These are phyloP conservation scores for Jatropha multifida DNA, from an alignment of 441 rosid genomes.

Conservation along the genomic window DNA sequence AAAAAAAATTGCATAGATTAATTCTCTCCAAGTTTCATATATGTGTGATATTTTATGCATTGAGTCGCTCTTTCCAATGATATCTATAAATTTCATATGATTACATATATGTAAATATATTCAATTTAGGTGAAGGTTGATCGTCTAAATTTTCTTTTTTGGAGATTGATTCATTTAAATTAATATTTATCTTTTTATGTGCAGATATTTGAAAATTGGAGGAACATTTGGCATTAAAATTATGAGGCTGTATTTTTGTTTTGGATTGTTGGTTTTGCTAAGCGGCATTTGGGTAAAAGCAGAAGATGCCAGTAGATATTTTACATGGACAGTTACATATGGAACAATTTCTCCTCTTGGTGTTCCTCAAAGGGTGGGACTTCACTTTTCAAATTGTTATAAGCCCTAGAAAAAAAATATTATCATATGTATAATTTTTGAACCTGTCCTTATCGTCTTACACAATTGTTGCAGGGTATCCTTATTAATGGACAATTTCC, in stretches of 20 bases:
- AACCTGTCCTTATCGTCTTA: neutral
- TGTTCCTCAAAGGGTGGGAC: conserved; percentile 50
- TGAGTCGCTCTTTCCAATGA: too few species aligned
- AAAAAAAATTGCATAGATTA: too few species aligned
- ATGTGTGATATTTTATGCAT: too few species aligned
- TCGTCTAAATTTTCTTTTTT: too few species aligned
- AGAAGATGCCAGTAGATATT: conserved; percentile 54
- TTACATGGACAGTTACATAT: conserved; percentile 56
- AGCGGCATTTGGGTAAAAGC: conserved; percentile 33
- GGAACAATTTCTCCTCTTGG: conserved; percentile 60
- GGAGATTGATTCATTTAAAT: too few species aligned
- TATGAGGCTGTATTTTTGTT: conserved; percentile 26
- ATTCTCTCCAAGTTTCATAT: too few species aligned
- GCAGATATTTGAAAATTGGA: conserved; percentile 15
- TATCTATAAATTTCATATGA: too few species aligned
- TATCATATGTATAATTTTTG: neutral
- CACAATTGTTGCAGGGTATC: conserved; percentile 47
- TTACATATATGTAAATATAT: too few species aligned
- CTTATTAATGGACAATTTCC: conserved; percentile 76
- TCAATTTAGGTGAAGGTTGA: too few species aligned
- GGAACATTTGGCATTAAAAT: conserved; percentile 13
- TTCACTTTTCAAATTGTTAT: neutral
- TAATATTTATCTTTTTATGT: neutral
- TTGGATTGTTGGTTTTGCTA: conserved; percentile 34
- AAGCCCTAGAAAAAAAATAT: neutral